A percentile compares a stretch with the other conserved stretches of the same genome.
Conservation (phyloP, 1,284 basidiomycete species). For the Puccinia hordei region DNA sequence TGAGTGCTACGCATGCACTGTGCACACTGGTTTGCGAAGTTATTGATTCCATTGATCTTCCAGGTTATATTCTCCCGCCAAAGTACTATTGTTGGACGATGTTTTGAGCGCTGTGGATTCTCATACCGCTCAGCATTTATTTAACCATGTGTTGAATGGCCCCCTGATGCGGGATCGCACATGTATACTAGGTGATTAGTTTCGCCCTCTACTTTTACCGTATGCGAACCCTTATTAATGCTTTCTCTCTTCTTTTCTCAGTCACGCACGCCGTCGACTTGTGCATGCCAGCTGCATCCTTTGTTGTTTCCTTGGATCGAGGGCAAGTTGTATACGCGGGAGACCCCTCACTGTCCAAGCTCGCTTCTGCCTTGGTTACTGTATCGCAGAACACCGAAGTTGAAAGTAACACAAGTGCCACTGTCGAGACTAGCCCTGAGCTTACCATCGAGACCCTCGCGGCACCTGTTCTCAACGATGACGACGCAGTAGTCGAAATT, state of each 20-base stretch:
- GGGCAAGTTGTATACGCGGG: conserved; percentile 59
- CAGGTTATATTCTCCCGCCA: conserved; percentile 60
- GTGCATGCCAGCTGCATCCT: conserved; percentile 62
- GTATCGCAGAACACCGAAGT: neutral
- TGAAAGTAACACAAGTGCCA: conserved; percentile 39
- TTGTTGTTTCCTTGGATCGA: conserved; percentile 59
- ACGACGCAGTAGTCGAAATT: conserved; percentile 52
- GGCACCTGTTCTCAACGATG: conserved; percentile 54
- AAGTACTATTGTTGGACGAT: conserved; percentile 61
- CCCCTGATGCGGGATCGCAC: conserved; percentile 69
- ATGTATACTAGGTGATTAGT: conserved; percentile 65
- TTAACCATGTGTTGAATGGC: conserved; percentile 18
- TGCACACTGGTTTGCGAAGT: no score
- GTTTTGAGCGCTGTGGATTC: conserved; percentile 61
- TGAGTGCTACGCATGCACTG: conserved; percentile 18
- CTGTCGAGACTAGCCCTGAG: conserved; percentile 50
- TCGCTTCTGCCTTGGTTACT: neutral
- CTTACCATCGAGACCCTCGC: conserved; percentile 55
- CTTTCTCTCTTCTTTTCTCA: neutral
- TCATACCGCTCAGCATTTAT: conserved; percentile 59
- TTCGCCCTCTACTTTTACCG: neutral
- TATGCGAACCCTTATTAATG: neutral
- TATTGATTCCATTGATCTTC: conserved; percentile 53
- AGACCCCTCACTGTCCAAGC: conserved; percentile 52
- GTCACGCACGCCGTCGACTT: conserved; percentile 80